A percentile compares a stretch with the other conserved stretches of the same genome.
Conservation (phyloP, 768 basidiomycete genomes). For the Russula sp. region DNA sequence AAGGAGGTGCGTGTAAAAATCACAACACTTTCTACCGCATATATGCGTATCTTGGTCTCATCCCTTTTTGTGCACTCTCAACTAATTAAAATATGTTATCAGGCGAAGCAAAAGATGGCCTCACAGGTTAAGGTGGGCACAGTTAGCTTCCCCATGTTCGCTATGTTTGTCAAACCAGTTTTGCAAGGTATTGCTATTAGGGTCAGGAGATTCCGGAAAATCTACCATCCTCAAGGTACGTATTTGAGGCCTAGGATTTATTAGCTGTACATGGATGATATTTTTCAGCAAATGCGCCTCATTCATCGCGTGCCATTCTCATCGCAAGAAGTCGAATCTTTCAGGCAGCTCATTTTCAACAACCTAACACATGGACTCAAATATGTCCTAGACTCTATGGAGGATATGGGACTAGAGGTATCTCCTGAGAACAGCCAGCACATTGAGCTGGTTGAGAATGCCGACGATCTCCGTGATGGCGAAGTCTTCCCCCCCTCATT, state of each 20-base stretch:
- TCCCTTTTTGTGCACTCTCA: neutral
- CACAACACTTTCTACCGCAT: slow-evolving; percentile 1
- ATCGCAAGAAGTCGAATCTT: slow-evolving; percentile 75
- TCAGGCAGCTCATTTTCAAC: slow-evolving; percentile 87
- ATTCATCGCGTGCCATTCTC: slow-evolving; percentile 88
- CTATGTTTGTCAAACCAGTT: neutral
- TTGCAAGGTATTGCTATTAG: slow-evolving; percentile 73
- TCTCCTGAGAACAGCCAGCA: slow-evolving; percentile 50
- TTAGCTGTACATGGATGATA: neutral
- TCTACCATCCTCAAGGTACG: slow-evolving; percentile 82
- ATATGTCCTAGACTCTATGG: slow-evolving; percentile 81
- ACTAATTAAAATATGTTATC: neutral
- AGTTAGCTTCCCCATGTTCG: neutral
- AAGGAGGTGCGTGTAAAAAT: slow-evolving; percentile 52
- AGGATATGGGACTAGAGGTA: slow-evolving; percentile 78
- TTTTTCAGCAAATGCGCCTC: slow-evolving; percentile 85
- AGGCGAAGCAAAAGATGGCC: slow-evolving; percentile 42
- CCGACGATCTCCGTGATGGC: slow-evolving; percentile 67
- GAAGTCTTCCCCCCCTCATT: slow-evolving; percentile 72
- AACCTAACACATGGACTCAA: slow-evolving; percentile 86
- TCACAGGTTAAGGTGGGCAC: slow-evolving; percentile 65
- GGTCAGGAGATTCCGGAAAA: slow-evolving; percentile 92
- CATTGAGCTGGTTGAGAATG: slow-evolving; percentile 59
- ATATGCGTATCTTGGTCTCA: slow-evolving; percentile 10
- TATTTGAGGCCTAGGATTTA: neutral